Conservation (phyloP, 306 rosid genomes). For the Heteromeles arbutifolia region DNA sequence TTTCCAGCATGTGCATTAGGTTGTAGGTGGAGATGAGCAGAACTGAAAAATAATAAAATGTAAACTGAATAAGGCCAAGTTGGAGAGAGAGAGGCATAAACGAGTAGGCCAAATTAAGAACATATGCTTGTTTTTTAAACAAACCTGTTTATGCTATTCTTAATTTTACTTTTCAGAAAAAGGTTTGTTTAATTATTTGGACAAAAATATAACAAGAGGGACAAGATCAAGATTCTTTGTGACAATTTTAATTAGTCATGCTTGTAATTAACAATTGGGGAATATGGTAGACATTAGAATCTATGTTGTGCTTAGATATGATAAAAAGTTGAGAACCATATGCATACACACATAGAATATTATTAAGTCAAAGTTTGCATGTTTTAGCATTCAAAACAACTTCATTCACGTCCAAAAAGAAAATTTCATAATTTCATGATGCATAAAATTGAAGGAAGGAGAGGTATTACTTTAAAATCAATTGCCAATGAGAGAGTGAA, state of each 20-base stretch:
- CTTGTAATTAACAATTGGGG: neutral
- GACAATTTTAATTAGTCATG: neutral
- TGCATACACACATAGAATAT: neutral
- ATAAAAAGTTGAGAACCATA: neutral
- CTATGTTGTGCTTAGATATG: neutral
- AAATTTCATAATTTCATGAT: too few relatives aligned
- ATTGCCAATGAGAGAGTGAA: neutral
- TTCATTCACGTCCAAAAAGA: neutral
- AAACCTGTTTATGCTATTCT: too few relatives aligned
- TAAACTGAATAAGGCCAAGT: neutral
- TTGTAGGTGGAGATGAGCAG: neutral
- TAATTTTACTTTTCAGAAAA: constrained; percentile 7
- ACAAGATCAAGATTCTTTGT: constrained; percentile 5
- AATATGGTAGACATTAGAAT: neutral
- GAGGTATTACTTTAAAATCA: neutral
- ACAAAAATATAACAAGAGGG: neutral
- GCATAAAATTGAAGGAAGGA: neutral
- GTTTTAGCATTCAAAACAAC: neutral
- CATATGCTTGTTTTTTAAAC: too few relatives aligned
- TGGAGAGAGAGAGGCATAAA: constrained; percentile 1
- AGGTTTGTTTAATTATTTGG: neutral
- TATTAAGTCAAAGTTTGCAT: neutral
- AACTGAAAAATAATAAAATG: neutral
- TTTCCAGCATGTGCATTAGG: neutral
- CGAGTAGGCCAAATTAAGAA: constrained; percentile 14